These are phyloP conservation scores for Monilinia aucupariae DNA, from an alignment of 2,329 filamentous ascomycete species.

Conservation along the genomic window DNA sequence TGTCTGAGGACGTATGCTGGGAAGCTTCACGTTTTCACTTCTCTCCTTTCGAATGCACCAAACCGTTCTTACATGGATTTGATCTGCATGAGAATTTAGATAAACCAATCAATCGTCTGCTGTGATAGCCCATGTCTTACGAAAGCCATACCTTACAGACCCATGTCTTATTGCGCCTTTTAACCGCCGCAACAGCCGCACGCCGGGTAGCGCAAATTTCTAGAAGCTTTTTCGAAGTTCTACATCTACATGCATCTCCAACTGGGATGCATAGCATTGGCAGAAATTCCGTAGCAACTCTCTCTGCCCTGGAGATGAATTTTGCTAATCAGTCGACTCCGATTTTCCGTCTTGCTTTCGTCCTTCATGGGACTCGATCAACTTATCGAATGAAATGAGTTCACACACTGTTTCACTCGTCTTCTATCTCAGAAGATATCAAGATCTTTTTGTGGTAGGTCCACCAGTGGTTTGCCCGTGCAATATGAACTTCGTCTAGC, in stretches of 20 bases:
- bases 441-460: no score
- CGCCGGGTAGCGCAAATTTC: background rate
- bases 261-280: background rate
- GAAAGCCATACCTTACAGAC: background rate
- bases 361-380: background rate
- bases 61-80: background rate
- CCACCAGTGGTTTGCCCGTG: background rate
- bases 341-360: no score
- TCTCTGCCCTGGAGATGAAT: no score
- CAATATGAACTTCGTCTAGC: background rate
- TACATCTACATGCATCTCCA: background rate
- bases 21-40: background rate
- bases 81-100: background rate
- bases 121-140: background rate
- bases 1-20: background rate
- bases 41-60: background rate
- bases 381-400: background rate
- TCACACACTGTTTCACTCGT: background rate
- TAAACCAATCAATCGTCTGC: background rate
- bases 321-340: no score
- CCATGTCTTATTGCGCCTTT: background rate
- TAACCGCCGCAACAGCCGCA: no score
- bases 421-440: no score
- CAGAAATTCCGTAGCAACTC: background rate
- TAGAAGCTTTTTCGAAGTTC: conserved; percentile 6